A percentile compares a stretch with the other conserved stretches of the same genome.
Evolutionary conservation across 2,329 filamentous ascomycete species (phyloP).

Genomic region (Penicillium sp.): DNA sequence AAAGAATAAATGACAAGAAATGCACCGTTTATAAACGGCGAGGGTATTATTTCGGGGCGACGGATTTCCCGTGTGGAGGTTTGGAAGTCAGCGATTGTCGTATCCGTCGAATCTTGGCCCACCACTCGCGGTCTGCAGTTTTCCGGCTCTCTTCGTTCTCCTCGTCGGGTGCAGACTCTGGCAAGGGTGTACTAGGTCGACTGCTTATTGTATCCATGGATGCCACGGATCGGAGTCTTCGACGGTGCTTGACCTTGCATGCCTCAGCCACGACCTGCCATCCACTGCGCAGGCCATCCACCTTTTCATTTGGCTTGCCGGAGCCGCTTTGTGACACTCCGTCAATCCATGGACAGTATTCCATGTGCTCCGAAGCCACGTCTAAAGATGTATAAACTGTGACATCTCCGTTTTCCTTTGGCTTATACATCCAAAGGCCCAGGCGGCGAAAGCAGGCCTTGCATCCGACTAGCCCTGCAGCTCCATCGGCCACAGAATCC

Average conservation of each 20-base stretch:
- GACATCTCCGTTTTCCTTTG: constrained; percentile 59
- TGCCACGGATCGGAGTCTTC: constrained; percentile 26
- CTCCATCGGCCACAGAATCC: constrained; percentile 56
- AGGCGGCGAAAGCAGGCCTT: constrained; percentile 83
- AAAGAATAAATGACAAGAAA: background rate
- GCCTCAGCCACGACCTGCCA: constrained; percentile 49
- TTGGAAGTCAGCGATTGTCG: constrained; percentile 72
- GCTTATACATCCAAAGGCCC: constrained; percentile 91
- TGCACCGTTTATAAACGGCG: background rate
- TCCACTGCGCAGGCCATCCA: constrained; percentile 40
- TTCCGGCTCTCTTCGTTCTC: constrained; percentile 48
- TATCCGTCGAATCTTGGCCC: constrained; percentile 69
- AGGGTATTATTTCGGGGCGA: constrained; percentile 7
- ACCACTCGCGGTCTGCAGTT: constrained; percentile 69
- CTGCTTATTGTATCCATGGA: constrained; percentile 29
- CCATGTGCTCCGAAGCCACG: constrained; percentile 70
- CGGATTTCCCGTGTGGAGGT: constrained; percentile 52
- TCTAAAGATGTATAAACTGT: constrained; percentile 58
- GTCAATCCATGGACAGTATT: constrained; percentile 81
- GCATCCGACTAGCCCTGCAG: constrained; percentile 70
- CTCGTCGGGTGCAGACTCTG: constrained; percentile 32
- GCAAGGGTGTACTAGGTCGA: constrained; percentile 24
- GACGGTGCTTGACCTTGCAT: constrained; percentile 42
- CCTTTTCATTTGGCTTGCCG: constrained; percentile 31
- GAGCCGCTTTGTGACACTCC: constrained; percentile 58